These are phyloP conservation scores for Herpetomonas tarakana DNA, from an alignment of 208 protist genomes.

Conservation along the genomic window DNA sequence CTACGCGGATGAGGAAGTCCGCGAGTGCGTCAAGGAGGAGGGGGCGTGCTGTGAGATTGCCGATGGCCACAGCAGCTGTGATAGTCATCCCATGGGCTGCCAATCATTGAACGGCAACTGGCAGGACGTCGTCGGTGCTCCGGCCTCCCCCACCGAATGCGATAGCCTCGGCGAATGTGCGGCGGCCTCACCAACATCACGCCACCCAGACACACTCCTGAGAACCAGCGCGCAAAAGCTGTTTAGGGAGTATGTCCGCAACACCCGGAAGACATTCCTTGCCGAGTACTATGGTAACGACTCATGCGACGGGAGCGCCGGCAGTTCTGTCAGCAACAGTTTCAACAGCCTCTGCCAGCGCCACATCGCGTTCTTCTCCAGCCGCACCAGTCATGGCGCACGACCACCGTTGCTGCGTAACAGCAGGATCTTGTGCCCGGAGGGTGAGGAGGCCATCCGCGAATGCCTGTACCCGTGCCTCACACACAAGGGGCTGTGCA, in stretches of 20 bases:
- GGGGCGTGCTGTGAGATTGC: too few species aligned
- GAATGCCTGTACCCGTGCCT: not conserved
- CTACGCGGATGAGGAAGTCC: not conserved
- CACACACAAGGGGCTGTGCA: too few species aligned
- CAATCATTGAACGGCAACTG: too few species aligned
- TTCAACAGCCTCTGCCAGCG: not conserved
- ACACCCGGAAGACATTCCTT: not conserved
- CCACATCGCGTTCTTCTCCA: not conserved
- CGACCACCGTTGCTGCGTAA: not conserved
- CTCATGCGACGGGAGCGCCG: not conserved
- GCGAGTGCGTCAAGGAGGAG: too few species aligned
- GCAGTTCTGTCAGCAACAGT: not conserved
- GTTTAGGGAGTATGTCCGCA: not conserved
- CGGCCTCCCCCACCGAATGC: too few species aligned
- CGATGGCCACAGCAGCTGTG: too few species aligned
- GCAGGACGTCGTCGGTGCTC: too few species aligned
- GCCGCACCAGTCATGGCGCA: not conserved
- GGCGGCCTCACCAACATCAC: not conserved
- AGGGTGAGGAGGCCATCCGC: conserved; percentile 1
- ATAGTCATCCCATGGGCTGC: too few species aligned
- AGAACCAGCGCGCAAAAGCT: not conserved
- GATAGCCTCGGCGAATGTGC: too few species aligned
- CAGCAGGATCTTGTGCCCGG: not conserved
- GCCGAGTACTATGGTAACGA: not conserved
- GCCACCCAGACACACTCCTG: not conserved